Evolutionary conservation across 352 stramenopile species (phyloP).

Genomic region (Thraustotheca clavata): DNA sequence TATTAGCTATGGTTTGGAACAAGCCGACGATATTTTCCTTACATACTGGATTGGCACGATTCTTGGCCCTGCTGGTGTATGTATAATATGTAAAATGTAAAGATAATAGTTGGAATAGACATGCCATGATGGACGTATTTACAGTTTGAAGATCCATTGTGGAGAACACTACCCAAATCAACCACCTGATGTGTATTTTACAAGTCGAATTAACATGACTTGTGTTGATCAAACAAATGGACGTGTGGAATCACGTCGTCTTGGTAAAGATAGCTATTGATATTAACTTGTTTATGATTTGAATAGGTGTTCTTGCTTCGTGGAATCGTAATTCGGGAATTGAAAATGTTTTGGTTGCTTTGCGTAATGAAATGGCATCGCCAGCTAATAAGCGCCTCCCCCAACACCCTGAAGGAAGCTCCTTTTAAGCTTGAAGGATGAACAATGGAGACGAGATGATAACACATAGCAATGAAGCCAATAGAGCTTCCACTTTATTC

Average conservation of each 20-base stretch:
- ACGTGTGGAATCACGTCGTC: constrained; percentile 66
- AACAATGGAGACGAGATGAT: too few relatives aligned
- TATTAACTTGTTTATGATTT: neutral
- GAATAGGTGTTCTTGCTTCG: constrained; percentile 38
- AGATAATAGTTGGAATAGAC: constrained; percentile 53
- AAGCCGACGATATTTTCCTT: constrained; percentile 96
- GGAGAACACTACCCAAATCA: constrained; percentile 91
- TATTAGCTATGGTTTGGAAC: constrained; percentile 92
- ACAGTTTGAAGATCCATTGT: constrained; percentile 92
- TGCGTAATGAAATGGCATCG: constrained; percentile 86
- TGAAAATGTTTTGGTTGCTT: constrained; percentile 82
- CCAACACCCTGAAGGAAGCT: constrained; percentile 84
- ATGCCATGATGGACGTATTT: constrained; percentile 93
- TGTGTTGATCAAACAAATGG: constrained; percentile 90
- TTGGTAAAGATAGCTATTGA: constrained; percentile 22
- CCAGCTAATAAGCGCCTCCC: constrained; percentile 83
- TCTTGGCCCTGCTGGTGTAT: constrained; percentile 91
- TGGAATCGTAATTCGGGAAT: constrained; percentile 88
- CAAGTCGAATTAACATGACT: constrained; percentile 96
- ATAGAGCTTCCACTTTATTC: too few relatives aligned
- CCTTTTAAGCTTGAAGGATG: constrained; percentile 88
- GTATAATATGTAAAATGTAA: neutral
- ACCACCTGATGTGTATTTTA: constrained; percentile 92
- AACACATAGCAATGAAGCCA: too few relatives aligned
- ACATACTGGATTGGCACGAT: constrained; percentile 98